phyloP scores from a whole-genome alignment of 345 rosid genomes.

The Melaleuca quinquenervia region DNA sequence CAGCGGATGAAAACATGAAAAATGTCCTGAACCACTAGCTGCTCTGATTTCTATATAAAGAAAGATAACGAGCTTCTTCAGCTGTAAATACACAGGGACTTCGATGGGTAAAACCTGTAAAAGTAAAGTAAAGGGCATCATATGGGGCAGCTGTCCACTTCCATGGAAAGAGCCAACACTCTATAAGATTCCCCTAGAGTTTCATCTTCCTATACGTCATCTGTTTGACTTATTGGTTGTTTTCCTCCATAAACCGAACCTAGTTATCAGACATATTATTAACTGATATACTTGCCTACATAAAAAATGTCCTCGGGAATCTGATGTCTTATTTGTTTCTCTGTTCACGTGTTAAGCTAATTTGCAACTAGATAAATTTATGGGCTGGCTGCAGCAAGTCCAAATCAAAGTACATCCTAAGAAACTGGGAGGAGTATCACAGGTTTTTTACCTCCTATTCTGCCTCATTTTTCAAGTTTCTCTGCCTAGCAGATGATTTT shows the following conservation, averaged over 20 bases:
- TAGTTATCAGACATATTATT: not conserved
- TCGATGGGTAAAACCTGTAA: not conserved
- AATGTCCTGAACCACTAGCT: not conserved
- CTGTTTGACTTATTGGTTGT: not conserved
- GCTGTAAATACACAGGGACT: not conserved
- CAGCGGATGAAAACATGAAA: not conserved
- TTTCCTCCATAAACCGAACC: not conserved
- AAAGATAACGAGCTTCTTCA: not conserved
- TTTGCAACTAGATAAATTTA: not conserved
- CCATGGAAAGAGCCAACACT: not conserved
- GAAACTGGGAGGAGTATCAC: not conserved
- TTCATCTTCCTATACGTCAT: not conserved
- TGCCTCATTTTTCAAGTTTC: not conserved
- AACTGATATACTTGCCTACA: not conserved
- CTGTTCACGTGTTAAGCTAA: not conserved
- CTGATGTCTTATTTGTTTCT: not conserved
- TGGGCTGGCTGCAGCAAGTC: not conserved
- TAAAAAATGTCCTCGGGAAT: not conserved
- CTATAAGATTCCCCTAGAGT: not conserved
- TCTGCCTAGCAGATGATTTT: not conserved
- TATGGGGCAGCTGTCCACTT: not conserved
- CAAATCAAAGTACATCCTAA: not conserved
- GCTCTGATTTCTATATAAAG: not conserved
- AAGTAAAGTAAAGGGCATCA: not conserved
- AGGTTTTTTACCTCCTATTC: not conserved